Percentiles rank a stretch among this genome's conserved stretches.
phyloP scores from a whole-genome alignment of 192 early-diverging fungal genomes.

The Backusella westeae region DNA sequence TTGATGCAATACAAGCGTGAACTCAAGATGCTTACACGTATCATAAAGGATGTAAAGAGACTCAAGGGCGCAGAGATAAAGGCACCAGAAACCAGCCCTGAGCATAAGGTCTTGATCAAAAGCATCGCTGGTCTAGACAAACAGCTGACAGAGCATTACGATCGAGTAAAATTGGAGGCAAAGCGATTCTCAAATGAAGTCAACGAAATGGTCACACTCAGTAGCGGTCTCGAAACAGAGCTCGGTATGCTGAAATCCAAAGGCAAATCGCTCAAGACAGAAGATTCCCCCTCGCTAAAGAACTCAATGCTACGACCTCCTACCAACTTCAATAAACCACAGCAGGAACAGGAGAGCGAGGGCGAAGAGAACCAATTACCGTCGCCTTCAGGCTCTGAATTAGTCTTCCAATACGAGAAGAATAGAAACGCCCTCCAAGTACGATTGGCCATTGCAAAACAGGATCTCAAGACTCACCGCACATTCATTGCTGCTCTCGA shows the following conservation, averaged over 20 bases:
- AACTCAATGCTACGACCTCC: constrained; percentile 4
- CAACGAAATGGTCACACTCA: not conserved
- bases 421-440: not conserved
- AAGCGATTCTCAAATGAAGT: constrained; percentile 14
- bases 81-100: not conserved
- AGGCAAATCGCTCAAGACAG: not conserved
- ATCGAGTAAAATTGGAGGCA: constrained; percentile 3
- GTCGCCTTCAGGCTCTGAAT: not conserved
- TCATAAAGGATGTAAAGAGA: constrained; percentile 2
- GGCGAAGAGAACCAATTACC: not conserved
- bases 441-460: not conserved
- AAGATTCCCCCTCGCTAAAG: not conserved
- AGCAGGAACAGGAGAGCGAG: not conserved
- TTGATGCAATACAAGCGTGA: not conserved
- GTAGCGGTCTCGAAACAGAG: not conserved
- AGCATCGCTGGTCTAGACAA: not conserved
- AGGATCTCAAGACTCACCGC: not conserved
- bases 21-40: not conserved
- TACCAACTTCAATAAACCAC: constrained; percentile 4
- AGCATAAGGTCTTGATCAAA: constrained; percentile 5
- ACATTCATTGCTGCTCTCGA: not conserved
- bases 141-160: constrained; percentile 8
- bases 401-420: constrained; percentile 11
- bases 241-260: constrained; percentile 11
- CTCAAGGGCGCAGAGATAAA: not conserved